Conservation (phyloP, 441 rosid genomes). For the Hura crepitans region DNA sequence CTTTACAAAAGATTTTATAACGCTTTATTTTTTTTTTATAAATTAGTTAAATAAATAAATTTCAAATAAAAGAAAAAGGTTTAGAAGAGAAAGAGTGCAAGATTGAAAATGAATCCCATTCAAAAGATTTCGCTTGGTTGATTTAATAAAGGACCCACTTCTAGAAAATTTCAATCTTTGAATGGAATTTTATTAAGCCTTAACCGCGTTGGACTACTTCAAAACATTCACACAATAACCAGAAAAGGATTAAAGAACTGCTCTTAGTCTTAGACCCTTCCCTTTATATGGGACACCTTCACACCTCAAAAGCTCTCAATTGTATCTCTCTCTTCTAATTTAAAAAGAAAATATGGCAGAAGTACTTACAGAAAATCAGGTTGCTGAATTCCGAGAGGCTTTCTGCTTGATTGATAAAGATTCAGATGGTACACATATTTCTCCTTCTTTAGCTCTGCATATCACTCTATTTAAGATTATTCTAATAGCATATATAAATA, state of each 20-base stretch:
- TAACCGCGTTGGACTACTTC: constrained; percentile 30
- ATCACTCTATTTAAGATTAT: no score
- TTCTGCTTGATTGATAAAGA: constrained; percentile 51
- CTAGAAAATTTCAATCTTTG: constrained; percentile 27
- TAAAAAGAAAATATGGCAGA: constrained; percentile 38
- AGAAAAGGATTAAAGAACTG: no score
- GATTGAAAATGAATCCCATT: neutral
- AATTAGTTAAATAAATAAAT: no score
- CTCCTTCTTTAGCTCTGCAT: neutral
- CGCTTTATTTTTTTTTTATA: no score
- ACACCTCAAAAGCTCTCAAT: neutral
- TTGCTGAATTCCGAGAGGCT: constrained; percentile 53
- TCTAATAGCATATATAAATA: no score
- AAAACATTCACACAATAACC: neutral
- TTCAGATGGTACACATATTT: constrained; percentile 36
- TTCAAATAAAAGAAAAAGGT: no score
- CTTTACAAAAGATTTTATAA: no score
- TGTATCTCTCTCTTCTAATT: neutral
- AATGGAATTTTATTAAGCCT: constrained; percentile 17
- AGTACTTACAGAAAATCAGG: constrained; percentile 39
- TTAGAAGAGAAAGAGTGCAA: neutral
- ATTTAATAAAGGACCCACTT: constrained; percentile 7
- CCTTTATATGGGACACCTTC: neutral
- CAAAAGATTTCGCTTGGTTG: neutral
- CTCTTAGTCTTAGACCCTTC: neutral